Evolutionary conservation across 306 rosid genomes (phyloP), one percentile per base, ranked within the genome.

Genomic region (Sesbania bispinosa): DNA sequence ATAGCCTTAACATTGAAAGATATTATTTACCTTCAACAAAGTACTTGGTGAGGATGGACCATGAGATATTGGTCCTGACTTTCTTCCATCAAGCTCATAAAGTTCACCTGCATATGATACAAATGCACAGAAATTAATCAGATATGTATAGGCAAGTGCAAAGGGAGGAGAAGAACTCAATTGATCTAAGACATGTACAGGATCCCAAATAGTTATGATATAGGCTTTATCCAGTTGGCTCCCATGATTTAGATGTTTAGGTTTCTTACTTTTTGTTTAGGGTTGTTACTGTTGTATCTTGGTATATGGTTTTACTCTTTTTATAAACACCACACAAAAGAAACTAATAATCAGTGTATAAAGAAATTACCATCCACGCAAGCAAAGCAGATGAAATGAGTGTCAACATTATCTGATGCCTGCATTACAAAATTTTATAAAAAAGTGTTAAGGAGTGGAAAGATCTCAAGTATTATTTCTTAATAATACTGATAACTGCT

Each of bases 81-180:
- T 89, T 70, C 96, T 86, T 57, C 98, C 98, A 58, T 92, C 98
- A 50, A 92, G 96, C 88, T 92, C 98, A 70, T 89, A 92, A 50
- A 92, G 92, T 39, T 79, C 80, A 26, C 95, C 98, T 92, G 42
- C 66, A 75, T 23, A 51, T 13, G 0, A 30, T 36, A 64, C 59
- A 7, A n/a, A 58, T 18, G 11, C 36, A 66, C 5, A 63, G 36
- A 59, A 32, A 63, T 29, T 30, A 55, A 54, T 73, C 19, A 65
- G 18, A 60, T 52, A 6, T 21, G 62, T 5, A 16, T 16, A 14
- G 1, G 39, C 2, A 54, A 14, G 57, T 43, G 50, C 46, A 32
- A 36, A 54, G 14, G 54, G 57, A 19, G n/a, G n/a, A 53, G 58
- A 35, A 23, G 39, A 41, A 63, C n/a, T 2, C 23, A 73, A 54